These are phyloP conservation scores for Kluyveromyces sp. DNA, from an alignment of 1,139 yeast genomes.

Conservation along the genomic window DNA sequence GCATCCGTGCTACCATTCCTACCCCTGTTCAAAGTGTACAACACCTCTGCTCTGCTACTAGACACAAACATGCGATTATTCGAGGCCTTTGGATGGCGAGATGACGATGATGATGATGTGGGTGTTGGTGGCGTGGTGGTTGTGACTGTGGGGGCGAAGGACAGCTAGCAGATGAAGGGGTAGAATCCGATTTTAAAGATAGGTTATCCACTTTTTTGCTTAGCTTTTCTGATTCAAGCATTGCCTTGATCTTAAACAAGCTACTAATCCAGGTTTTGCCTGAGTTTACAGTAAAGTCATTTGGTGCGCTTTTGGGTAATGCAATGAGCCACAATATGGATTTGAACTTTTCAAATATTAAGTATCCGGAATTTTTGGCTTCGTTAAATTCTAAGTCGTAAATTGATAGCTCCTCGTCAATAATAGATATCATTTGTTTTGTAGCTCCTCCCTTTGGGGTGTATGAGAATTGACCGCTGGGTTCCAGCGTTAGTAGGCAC, in stretches of 20 bases:
- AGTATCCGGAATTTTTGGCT: slow-evolving; percentile 46
- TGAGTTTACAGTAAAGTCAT: slow-evolving; percentile 23
- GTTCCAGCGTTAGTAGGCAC: slow-evolving; percentile 33
- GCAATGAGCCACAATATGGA: slow-evolving; percentile 56
- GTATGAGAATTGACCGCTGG: slow-evolving; percentile 33
- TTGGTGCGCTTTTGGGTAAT: slow-evolving; percentile 19
- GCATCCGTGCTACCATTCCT: slow-evolving; percentile 10
- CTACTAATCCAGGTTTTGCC: slow-evolving; percentile 42
- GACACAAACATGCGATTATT: slow-evolving; percentile 27
- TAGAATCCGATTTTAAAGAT: neutral
- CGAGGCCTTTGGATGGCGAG: neutral
- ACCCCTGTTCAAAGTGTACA: slow-evolving; percentile 18
- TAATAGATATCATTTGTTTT: slow-evolving; percentile 21
- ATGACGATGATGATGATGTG: neutral
- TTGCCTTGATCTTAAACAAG: slow-evolving; percentile 40
- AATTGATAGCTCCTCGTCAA: slow-evolving; percentile 60
- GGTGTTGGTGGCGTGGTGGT: neutral
- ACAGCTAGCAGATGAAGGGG: neutral
- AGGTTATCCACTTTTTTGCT: slow-evolving; percentile 7
- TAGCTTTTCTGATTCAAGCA: slow-evolving; percentile 26
- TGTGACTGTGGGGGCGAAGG: no score
- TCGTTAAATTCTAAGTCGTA: slow-evolving; percentile 71
- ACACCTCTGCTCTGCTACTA: slow-evolving; percentile 29
- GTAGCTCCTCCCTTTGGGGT: slow-evolving; percentile 30
- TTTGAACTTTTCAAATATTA: slow-evolving; percentile 55